Conservation (phyloP, 2,329 filamentous ascomycete species). For the Sporothrix sp. region DNA sequence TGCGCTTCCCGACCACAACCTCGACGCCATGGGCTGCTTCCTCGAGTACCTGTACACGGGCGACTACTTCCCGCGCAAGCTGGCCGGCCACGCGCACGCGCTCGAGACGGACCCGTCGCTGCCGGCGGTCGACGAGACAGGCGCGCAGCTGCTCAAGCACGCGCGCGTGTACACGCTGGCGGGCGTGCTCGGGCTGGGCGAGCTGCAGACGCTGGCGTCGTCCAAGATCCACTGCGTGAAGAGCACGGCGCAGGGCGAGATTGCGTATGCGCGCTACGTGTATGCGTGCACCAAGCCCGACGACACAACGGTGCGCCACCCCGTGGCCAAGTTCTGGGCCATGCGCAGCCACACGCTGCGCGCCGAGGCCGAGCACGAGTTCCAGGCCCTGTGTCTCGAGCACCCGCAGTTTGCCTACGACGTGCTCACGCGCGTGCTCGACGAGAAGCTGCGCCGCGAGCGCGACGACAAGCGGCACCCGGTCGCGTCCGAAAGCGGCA, state of each 20-base stretch:
- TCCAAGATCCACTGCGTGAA: constrained; percentile 89
- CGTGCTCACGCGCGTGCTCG: constrained; percentile 61
- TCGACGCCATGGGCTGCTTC: constrained; percentile 68
- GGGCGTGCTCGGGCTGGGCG: constrained; percentile 59
- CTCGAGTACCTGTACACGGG: constrained; percentile 76
- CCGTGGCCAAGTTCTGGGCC: constrained; percentile 87
- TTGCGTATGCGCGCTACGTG: constrained; percentile 83
- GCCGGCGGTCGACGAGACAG: constrained; percentile 63
- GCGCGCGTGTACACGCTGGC: constrained; percentile 84
- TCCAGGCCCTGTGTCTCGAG: constrained; percentile 75
- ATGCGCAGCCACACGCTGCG: constrained; percentile 69
- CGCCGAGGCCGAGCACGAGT: constrained; percentile 77
- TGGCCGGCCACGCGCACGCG: constrained; percentile 47
- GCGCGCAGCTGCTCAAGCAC: constrained; percentile 76
- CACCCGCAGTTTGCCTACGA: constrained; percentile 90
- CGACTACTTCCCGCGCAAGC: constrained; percentile 72
- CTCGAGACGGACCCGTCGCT: constrained; percentile 60
- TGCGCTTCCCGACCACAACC: constrained; percentile 55
- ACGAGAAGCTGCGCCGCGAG: constrained; percentile 57
- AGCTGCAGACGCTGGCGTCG: constrained; percentile 67
- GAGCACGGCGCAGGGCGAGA: constrained; percentile 79
- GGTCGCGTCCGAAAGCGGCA: constrained; percentile 29
- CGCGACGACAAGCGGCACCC: constrained; percentile 51
- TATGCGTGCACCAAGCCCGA: constrained; percentile 65
- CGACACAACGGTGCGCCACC: constrained; percentile 65